A percentile compares a stretch with the other conserved stretches of the same genome.
These are phyloP conservation scores for Exophiala sideris DNA, from an alignment of 2,329 filamentous ascomycete genomes.

Conservation along the genomic window DNA sequence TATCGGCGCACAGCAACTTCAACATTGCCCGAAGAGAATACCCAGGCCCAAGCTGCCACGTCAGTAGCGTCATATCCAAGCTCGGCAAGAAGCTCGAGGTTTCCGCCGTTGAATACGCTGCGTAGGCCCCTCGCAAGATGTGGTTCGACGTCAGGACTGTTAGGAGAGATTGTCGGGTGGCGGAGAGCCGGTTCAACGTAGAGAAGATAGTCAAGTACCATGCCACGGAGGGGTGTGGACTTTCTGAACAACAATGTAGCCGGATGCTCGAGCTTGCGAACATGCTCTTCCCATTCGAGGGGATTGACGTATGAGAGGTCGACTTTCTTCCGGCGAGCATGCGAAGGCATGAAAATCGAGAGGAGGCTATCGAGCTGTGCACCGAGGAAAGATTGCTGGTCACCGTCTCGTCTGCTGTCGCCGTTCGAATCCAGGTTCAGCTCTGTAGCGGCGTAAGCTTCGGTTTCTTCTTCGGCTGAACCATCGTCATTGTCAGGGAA, in stretches of 20 bases:
- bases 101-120: conserved; percentile 33
- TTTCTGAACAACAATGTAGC: conserved; percentile 28
- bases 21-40: conserved; percentile 38
- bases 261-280: background rate
- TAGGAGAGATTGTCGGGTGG: background rate
- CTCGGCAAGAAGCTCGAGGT: conserved; percentile 31
- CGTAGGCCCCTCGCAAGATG: conserved; percentile 31
- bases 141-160: background rate
- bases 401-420: background rate
- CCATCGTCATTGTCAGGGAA: background rate
- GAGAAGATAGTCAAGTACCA: conserved; percentile 39
- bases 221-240: conserved; percentile 29
- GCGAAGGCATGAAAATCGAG: conserved; percentile 16
- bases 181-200: conserved; percentile 33
- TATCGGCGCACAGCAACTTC: conserved; percentile 39
- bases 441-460: conserved; percentile 2
- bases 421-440: background rate
- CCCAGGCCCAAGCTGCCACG: conserved; percentile 47
- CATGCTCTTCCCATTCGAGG: conserved; percentile 8
- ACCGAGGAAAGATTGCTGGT: background rate
- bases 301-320: conserved; percentile 18
- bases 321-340: conserved; percentile 8
- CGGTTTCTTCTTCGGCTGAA: background rate
- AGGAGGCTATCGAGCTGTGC: conserved; percentile 4
- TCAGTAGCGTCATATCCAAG: conserved; percentile 38